A percentile compares a stretch with the other conserved stretches of the same genome.
Evolutionary conservation across 1,284 basidiomycete species (phyloP).

Genomic region (Ustilago curta): DNA sequence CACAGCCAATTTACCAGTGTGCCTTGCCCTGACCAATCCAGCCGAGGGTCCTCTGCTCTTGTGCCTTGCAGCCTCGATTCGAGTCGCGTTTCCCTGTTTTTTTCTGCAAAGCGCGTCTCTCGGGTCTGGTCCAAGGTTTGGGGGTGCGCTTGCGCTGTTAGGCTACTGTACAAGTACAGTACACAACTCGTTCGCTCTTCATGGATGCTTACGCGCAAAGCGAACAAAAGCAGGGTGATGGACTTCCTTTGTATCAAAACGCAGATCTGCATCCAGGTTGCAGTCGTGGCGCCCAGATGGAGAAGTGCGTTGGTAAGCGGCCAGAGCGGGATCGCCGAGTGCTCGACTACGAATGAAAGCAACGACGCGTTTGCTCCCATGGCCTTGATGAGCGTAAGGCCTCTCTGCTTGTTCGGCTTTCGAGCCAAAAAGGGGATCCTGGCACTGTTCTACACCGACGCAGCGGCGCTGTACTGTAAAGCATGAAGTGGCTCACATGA

Average conservation of each 20-base stretch:
- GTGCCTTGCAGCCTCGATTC: constrained; percentile 1
- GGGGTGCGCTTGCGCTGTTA: constrained; percentile 1
- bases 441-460: no score
- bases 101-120: constrained; percentile 10
- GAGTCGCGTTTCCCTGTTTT: constrained; percentile 19
- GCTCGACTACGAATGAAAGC: background rate
- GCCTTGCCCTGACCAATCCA: background rate
- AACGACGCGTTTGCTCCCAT: constrained; percentile 7
- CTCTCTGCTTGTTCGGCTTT: background rate
- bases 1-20: constrained; percentile 9
- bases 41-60: constrained; percentile 12
- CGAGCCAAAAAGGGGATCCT: background rate
- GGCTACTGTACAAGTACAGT: no score
- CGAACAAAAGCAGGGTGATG: no score
- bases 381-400: constrained; percentile 7
- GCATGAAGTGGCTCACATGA: background rate
- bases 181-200: no score
- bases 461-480: background rate
- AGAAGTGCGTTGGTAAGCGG: background rate
- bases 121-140: constrained; percentile 3
- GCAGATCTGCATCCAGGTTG: background rate
- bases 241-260: background rate
- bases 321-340: constrained; percentile 1
- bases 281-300: background rate
- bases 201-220: background rate